Conservation (phyloP, 257 asterid genomes). For the Fraxinus cuspidata region DNA sequence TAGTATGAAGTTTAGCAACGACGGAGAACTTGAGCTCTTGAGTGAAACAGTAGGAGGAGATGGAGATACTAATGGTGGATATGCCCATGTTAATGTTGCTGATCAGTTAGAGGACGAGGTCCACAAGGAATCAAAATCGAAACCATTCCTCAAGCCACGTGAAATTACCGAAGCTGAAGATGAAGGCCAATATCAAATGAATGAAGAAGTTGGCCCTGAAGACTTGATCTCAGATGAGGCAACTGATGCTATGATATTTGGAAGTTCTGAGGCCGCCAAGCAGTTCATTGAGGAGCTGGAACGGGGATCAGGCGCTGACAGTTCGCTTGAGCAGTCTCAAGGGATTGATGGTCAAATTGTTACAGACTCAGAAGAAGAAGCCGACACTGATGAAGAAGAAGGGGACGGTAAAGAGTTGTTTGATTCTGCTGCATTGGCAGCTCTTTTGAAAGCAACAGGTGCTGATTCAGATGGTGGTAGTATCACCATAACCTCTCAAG, state of each 20-base stretch:
- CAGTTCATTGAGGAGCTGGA: conserved; percentile 88
- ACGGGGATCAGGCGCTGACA: conserved; percentile 60
- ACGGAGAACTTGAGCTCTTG: conserved; percentile 21
- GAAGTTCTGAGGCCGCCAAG: conserved; percentile 83
- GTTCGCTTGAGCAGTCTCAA: conserved; percentile 49
- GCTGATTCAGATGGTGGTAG: conserved; percentile 71
- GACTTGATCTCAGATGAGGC: conserved; percentile 63
- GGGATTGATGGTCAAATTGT: conserved; percentile 84
- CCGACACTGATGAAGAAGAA: conserved; percentile 88
- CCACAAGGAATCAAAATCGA: conserved; percentile 26
- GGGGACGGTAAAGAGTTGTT: conserved; percentile 82
- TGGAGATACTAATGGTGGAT: conserved; percentile 33
- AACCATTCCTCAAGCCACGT: conserved; percentile 16
- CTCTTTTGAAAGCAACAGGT: conserved; percentile 89
- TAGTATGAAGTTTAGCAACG: conserved; percentile 17
- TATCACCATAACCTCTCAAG: conserved; percentile 80
- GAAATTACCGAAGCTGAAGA: conserved; percentile 48
- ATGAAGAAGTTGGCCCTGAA: conserved; percentile 51
- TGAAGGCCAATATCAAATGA: conserved; percentile 33
- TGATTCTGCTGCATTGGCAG: conserved; percentile 92
- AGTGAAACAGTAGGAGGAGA: conserved; percentile 23
- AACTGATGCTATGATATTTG: conserved; percentile 75
- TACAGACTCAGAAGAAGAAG: conserved; percentile 92
- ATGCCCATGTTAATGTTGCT: conserved; percentile 23
- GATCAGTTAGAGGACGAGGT: conserved; percentile 28